Percentiles rank a stretch among this genome's conserved stretches.
Evolutionary conservation across 805 yeast genomes (phyloP).

Genomic region (Lipomyces kockii): DNA sequence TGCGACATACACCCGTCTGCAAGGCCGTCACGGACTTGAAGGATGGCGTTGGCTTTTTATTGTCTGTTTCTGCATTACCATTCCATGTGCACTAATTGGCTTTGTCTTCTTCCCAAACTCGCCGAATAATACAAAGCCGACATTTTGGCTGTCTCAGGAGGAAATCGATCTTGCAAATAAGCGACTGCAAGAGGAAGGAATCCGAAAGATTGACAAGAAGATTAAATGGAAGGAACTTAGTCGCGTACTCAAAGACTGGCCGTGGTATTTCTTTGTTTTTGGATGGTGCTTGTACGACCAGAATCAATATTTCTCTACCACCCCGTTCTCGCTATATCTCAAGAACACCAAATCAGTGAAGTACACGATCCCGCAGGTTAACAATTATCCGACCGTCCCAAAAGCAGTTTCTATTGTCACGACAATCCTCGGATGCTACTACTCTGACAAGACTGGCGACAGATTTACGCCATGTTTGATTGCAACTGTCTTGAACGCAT

Average conservation of each 20-base stretch:
- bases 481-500: constrained; percentile 73
- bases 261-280: constrained; percentile 45
- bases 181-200: constrained; percentile 44
- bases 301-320: constrained; percentile 19
- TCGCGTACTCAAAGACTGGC: constrained; percentile 46
- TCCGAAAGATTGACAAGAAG: constrained; percentile 39
- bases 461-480: constrained; percentile 57
- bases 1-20: constrained; percentile 53
- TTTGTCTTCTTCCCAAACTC: constrained; percentile 58
- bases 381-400: constrained; percentile 51
- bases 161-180: constrained; percentile 45
- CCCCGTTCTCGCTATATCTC: constrained; percentile 48
- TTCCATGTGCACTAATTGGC: constrained; percentile 49
- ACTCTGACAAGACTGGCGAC: constrained; percentile 33
- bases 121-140: constrained; percentile 48
- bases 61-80: constrained; percentile 56
- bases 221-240: constrained; percentile 42
- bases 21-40: constrained; percentile 51
- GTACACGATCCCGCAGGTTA: constrained; percentile 46
- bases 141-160: constrained; percentile 45
- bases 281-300: constrained; percentile 31
- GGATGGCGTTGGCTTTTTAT: constrained; percentile 74
- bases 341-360: constrained; percentile 41
- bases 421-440: constrained; percentile 20
- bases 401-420: constrained; percentile 51